Percentiles rank a stretch among this genome's conserved stretches.
Evolutionary conservation across 2,329 filamentous ascomycete species (phyloP).

Genomic region (Colletotrichum zoysiae): DNA sequence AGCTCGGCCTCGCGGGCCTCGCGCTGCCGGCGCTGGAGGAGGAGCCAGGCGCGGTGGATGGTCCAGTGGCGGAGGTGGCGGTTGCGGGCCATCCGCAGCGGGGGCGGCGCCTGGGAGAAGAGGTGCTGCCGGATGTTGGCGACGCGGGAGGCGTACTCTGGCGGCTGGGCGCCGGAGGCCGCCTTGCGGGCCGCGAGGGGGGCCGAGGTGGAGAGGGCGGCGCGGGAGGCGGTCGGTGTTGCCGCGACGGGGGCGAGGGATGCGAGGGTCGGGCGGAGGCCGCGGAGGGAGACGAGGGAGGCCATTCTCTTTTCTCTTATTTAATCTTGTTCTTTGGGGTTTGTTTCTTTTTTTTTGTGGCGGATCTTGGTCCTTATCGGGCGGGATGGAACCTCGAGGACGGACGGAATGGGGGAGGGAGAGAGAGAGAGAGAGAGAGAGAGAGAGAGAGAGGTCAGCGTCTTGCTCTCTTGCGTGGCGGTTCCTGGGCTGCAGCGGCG

Average conservation of each 20-base stretch:
- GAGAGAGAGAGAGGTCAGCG: background rate
- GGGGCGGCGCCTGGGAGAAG: slow-evolving; percentile 68
- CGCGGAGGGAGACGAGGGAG: slow-evolving; percentile 45
- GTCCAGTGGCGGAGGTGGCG: slow-evolving; percentile 96
- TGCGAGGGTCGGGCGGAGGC: slow-evolving; percentile 48
- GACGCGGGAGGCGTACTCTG: slow-evolving; percentile 58
- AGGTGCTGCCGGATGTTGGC: slow-evolving; percentile 61
- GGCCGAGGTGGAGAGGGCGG: slow-evolving; percentile 49
- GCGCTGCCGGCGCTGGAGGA: slow-evolving; percentile 79
- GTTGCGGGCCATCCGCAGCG: slow-evolving; percentile 89
- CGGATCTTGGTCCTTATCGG: background rate
- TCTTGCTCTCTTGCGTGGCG: slow-evolving; percentile 2
- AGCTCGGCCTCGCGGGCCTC: slow-evolving; percentile 76
- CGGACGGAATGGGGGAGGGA: background rate
- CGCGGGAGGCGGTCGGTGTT: slow-evolving; percentile 29
- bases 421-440: background rate
- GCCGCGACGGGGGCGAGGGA: slow-evolving; percentile 29
- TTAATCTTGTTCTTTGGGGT: too few species aligned
- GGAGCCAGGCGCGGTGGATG: slow-evolving; percentile 94
- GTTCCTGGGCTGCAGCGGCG: background rate
- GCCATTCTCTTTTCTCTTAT: slow-evolving; percentile 20
- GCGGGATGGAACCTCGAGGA: background rate
- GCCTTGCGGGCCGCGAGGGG: slow-evolving; percentile 43
- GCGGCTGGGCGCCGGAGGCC: slow-evolving; percentile 46
- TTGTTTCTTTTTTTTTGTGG: too few species aligned